A percentile compares a stretch with the other conserved stretches of the same genome.
Evolutionary conservation across 164 flowering plant genomes (phyloP).

Genomic region (Vitis riparia): DNA sequence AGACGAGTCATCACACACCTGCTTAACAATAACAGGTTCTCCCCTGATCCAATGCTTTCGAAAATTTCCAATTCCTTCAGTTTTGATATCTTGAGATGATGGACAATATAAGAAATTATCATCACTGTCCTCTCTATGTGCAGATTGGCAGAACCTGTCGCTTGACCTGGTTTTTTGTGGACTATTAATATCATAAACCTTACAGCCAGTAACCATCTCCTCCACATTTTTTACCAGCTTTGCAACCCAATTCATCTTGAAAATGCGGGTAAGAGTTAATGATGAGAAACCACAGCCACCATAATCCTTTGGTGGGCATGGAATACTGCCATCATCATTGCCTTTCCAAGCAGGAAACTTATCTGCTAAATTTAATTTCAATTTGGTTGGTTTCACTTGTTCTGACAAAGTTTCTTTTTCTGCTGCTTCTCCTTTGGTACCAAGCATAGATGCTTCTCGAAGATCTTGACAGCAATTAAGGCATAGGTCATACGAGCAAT

Average conservation of each 20-base stretch:
- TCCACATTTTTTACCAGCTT: conserved; percentile 90
- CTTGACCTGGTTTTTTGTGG: conserved; percentile 18
- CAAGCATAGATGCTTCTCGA: conserved; percentile 46
- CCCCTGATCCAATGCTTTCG: conserved; percentile 82
- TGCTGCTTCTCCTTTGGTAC: conserved; percentile 15
- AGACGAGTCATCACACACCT: conserved; percentile 54
- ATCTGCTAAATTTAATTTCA: conserved; percentile 27
- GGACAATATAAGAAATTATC: conserved; percentile 78
- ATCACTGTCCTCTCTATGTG: conserved; percentile 47
- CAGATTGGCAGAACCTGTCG: conserved; percentile 36
- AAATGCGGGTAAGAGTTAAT: conserved; percentile 69
- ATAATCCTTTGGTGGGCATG: conserved; percentile 78
- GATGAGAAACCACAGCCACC: conserved; percentile 74
- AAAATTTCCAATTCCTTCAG: conserved; percentile 57
- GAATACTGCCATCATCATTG: conserved; percentile 72
- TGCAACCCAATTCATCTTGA: conserved; percentile 98
- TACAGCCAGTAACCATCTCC: conserved; percentile 93
- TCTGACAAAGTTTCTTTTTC: conserved; percentile 22
- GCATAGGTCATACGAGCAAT: conserved; percentile 86
- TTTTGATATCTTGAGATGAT: conserved; percentile 55
- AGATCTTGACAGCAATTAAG: conserved; percentile 86
- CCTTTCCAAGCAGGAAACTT: conserved; percentile 70
- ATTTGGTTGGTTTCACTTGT: conserved; percentile 25
- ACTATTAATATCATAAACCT: conserved; percentile 35
- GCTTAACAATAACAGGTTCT: conserved; percentile 70